phyloP scores from a whole-genome alignment of 208 protist species.

The Acanthamoeba lenticulata region DNA sequence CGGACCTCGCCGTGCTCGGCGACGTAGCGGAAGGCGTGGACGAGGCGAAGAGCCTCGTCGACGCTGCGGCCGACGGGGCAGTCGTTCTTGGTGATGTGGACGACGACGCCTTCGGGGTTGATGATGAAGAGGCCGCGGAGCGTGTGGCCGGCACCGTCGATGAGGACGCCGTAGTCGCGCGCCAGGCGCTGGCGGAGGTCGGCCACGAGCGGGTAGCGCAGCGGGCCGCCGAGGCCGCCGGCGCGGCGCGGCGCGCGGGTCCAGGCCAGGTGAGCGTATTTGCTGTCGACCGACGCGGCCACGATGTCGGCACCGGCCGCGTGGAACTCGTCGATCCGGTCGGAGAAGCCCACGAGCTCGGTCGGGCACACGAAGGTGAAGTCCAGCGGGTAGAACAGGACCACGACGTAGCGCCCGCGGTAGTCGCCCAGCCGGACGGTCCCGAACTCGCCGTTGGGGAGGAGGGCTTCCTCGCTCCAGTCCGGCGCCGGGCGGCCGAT shows the following conservation, averaged over 20 bases:
- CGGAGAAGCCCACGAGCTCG: slow-evolving; percentile 96
- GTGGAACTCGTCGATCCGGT: slow-evolving; percentile 92
- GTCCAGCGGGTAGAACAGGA: slow-evolving; percentile 97
- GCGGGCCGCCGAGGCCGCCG: slow-evolving; percentile 95
- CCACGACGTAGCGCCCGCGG: slow-evolving; percentile 90
- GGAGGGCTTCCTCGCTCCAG: slow-evolving; percentile 14
- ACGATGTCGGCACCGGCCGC: slow-evolving; percentile 89
- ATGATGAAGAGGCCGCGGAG: slow-evolving; percentile 97
- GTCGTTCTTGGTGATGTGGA: slow-evolving; percentile 65
- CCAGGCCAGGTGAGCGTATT: slow-evolving; percentile 90
- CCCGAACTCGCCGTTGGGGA: slow-evolving; percentile 32
- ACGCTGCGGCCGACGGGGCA: slow-evolving; percentile 53
- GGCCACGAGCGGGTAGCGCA: slow-evolving; percentile 95
- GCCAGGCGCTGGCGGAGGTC: slow-evolving; percentile 95
- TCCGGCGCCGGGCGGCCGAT: neutral
- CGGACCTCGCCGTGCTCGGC: slow-evolving; percentile 94
- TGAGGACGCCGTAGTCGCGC: slow-evolving; percentile 93
- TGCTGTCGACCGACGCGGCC: slow-evolving; percentile 67
- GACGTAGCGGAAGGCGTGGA: slow-evolving; percentile 96
- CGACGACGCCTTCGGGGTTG: slow-evolving; percentile 85
- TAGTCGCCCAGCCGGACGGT: slow-evolving; percentile 24
- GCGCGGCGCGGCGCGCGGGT: slow-evolving; percentile 94
- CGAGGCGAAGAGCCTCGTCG: slow-evolving; percentile 88
- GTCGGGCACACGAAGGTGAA: slow-evolving; percentile 98
- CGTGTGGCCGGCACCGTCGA: slow-evolving; percentile 90